A percentile compares a stretch with the other conserved stretches of the same genome.
Conservation (phyloP, 179 eudicot genomes). For the Heliamphora pulchella region DNA sequence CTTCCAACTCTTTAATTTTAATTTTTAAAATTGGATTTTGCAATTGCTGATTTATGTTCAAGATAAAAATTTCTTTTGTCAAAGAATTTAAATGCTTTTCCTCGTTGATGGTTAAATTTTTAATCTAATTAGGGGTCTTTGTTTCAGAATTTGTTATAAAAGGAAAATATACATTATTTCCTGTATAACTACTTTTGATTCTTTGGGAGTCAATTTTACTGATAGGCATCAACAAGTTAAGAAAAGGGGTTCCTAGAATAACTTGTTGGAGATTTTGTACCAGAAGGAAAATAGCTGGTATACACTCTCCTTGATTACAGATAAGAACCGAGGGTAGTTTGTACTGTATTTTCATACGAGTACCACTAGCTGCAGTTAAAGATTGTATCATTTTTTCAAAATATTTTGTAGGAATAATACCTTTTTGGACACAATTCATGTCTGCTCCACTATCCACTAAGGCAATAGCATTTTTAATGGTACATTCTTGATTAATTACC, state of each 20-base stretch:
- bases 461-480: not conserved
- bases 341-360: not conserved
- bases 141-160: too few species aligned
- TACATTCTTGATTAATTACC: not conserved
- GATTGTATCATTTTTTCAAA: not conserved
- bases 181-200: too few species aligned
- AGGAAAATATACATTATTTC: too few species aligned
- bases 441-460: not conserved
- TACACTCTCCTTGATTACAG: not conserved
- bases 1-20: not conserved
- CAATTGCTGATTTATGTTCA: not conserved
- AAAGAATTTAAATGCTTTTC: not conserved
- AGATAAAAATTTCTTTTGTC: not conserved
- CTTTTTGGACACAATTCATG: not conserved
- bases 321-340: not conserved
- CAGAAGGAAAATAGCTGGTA: not conserved
- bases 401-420: not conserved
- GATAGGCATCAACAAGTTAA: not conserved
- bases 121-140: too few species aligned
- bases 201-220: not conserved
- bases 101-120: too few species aligned
- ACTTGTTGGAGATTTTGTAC: not conserved
- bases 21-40: not conserved
- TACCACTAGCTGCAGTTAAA: not conserved
- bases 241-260: not conserved